Conservation (phyloP, 257 asterid species). For the Nicotiana benthamiana region DNA sequence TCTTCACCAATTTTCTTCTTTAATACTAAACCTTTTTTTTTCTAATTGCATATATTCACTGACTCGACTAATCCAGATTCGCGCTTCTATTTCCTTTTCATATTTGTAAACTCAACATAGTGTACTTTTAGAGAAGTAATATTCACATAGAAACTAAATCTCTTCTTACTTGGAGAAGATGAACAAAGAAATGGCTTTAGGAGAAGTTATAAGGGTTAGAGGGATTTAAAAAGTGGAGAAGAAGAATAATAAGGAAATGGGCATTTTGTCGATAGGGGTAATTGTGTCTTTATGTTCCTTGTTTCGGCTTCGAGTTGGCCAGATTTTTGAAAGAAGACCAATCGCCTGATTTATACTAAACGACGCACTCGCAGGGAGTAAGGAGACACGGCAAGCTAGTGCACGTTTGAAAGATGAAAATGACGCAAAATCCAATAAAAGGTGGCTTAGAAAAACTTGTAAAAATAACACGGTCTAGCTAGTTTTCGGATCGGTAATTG, state of each 20-base stretch:
- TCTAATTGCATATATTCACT: no score
- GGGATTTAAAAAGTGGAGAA: background rate
- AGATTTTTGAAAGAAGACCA: background rate
- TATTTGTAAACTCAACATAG: background rate
- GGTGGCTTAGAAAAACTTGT: background rate
- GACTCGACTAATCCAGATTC: no score
- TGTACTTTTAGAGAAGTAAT: background rate
- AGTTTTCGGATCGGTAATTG: no score
- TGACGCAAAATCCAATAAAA: background rate
- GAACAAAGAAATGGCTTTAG: background rate
- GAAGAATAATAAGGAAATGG: background rate
- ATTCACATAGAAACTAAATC: background rate
- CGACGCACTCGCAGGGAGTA: background rate
- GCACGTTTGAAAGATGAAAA: conserved; percentile 5
- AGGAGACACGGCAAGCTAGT: background rate
- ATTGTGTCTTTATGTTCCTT: conserved; percentile 4
- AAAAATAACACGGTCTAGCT: no score
- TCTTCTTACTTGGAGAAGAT: background rate
- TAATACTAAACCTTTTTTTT: background rate
- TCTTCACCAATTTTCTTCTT: background rate
- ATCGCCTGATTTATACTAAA: background rate
- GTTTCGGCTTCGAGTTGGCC: background rate
- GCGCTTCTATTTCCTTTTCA: no score
- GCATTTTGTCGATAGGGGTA: background rate
- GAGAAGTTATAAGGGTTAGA: background rate